Conservation (phyloP, 352 stramenopile genomes). For the Phytophthora tubulina region DNA sequence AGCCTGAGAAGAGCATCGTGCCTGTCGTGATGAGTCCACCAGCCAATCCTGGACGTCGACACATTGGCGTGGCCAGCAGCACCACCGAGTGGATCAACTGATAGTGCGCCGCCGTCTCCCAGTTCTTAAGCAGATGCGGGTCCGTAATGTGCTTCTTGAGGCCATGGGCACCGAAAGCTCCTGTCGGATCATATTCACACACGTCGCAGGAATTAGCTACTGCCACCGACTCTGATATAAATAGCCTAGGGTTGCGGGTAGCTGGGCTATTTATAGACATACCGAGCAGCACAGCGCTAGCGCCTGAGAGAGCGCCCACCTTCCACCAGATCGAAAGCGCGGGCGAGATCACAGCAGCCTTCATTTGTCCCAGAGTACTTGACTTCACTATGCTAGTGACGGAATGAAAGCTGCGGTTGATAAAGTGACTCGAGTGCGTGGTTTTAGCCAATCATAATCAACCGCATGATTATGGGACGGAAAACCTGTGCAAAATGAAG, state of each 20-base stretch:
- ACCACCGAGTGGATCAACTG: slow-evolving; percentile 84
- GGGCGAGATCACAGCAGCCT: slow-evolving; percentile 68
- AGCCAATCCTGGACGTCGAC: slow-evolving; percentile 63
- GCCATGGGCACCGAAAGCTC: slow-evolving; percentile 82
- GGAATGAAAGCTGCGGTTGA: slow-evolving; percentile 18
- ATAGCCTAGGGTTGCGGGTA: background rate
- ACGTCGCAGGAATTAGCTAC: background rate
- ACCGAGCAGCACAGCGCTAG: slow-evolving; percentile 71
- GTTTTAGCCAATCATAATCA: slow-evolving; percentile 32
- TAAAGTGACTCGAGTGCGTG: slow-evolving; percentile 4
- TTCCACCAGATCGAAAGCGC: slow-evolving; percentile 84
- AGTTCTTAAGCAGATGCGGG: slow-evolving; percentile 86
- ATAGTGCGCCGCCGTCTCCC: slow-evolving; percentile 85
- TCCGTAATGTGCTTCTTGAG: slow-evolving; percentile 76
- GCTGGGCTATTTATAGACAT: slow-evolving; percentile 12
- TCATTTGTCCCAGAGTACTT: slow-evolving; percentile 38
- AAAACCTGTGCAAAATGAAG: slow-evolving; percentile 18
- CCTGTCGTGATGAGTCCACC: slow-evolving; percentile 70
- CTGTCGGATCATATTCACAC: slow-evolving; percentile 35
- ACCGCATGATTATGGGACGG: slow-evolving; percentile 23
- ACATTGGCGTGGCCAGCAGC: slow-evolving; percentile 72
- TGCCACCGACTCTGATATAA: slow-evolving; percentile 4
- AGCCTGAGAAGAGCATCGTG: slow-evolving; percentile 82
- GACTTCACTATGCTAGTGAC: slow-evolving; percentile 20
- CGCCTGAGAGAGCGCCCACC: slow-evolving; percentile 73